A percentile compares a stretch with the other conserved stretches of the same genome.
Evolutionary conservation across 176 grass and related monocot species (phyloP).

Genomic region (Avena sativa): DNA sequence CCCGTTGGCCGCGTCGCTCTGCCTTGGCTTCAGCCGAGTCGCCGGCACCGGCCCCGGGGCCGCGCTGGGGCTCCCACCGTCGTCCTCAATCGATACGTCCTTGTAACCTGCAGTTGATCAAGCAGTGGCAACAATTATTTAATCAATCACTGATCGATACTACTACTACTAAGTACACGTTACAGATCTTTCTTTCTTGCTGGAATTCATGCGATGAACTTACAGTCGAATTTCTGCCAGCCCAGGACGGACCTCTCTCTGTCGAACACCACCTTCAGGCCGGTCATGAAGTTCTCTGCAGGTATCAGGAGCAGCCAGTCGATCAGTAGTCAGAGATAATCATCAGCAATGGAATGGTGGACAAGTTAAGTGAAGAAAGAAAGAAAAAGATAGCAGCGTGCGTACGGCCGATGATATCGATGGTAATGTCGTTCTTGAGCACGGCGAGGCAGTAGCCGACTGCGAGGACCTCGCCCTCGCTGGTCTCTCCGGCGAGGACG

Average conservation of each 20-base stretch:
- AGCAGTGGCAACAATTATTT: neutral
- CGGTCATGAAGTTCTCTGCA: constrained; percentile 82
- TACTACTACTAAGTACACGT: too few species aligned
- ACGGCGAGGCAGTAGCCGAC: constrained; percentile 59
- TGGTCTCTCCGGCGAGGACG: fast-evolving
- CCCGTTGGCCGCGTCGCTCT: neutral
- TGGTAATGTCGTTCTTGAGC: constrained; percentile 21
- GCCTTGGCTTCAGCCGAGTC: neutral
- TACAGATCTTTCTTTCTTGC: neutral
- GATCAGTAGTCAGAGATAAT: neutral
- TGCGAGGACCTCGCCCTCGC: fast-evolving
- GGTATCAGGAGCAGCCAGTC: neutral
- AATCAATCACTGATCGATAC: neutral
- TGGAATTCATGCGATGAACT: neutral
- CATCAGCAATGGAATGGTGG: neutral
- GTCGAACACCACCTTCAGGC: constrained; percentile 67
- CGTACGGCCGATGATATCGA: constrained; percentile 75
- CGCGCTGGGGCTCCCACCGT: constrained; percentile 12
- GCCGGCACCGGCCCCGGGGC: neutral
- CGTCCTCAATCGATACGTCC: neutral
- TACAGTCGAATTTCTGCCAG: constrained; percentile 75
- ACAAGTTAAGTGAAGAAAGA: neutral
- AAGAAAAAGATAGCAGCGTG: neutral
- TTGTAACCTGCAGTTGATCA: constrained; percentile 48
- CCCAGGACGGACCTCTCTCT: constrained; percentile 57